Evolutionary conservation across 2,329 filamentous ascomycete genomes (phyloP).

Genomic region (Thelonectria blattea): DNA sequence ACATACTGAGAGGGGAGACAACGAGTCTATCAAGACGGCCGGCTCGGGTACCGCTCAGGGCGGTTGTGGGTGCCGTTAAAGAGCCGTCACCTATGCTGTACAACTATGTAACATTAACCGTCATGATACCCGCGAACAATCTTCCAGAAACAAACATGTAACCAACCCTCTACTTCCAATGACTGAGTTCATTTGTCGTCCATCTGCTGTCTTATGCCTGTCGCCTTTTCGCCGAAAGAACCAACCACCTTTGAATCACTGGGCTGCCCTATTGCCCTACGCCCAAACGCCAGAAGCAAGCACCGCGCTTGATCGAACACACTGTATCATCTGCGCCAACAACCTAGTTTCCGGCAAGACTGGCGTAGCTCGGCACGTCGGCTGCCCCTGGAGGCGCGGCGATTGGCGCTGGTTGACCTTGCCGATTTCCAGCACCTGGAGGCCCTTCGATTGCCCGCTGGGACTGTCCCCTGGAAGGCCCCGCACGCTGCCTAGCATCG

Average conservation of each 20-base stretch:
- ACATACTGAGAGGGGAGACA: slow-evolving; percentile 89
- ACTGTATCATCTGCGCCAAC: slow-evolving; percentile 36
- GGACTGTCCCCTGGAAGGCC: slow-evolving; percentile 23
- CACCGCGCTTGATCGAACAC: slow-evolving; percentile 17
- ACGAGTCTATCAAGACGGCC: slow-evolving; percentile 81
- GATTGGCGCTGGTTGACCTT: slow-evolving; percentile 49
- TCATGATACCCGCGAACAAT: slow-evolving; percentile 44
- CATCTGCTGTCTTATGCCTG: slow-evolving; percentile 19
- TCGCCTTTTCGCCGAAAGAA: slow-evolving; percentile 27
- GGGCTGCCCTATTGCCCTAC: slow-evolving; percentile 15
- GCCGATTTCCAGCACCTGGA: slow-evolving; percentile 33
- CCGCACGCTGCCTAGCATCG: slow-evolving; percentile 63
- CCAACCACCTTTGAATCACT: slow-evolving; percentile 21
- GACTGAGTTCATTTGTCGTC: slow-evolving; percentile 21
- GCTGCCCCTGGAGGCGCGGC: slow-evolving; percentile 80
- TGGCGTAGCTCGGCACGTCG: slow-evolving; percentile 80
- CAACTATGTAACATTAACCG: slow-evolving; percentile 40
- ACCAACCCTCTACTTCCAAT: slow-evolving; percentile 28
- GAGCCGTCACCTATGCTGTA: slow-evolving; percentile 30
- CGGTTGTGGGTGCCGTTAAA: slow-evolving; percentile 41
- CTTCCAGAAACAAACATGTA: slow-evolving; percentile 19
- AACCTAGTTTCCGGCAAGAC: slow-evolving; percentile 77
- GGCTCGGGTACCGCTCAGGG: slow-evolving; percentile 43
- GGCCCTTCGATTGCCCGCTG: slow-evolving; percentile 41
- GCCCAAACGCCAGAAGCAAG: slow-evolving; percentile 40